Evolutionary conservation across 2,329 filamentous ascomycete genomes (phyloP).

Genomic region (Tolypocladium inflatum): DNA sequence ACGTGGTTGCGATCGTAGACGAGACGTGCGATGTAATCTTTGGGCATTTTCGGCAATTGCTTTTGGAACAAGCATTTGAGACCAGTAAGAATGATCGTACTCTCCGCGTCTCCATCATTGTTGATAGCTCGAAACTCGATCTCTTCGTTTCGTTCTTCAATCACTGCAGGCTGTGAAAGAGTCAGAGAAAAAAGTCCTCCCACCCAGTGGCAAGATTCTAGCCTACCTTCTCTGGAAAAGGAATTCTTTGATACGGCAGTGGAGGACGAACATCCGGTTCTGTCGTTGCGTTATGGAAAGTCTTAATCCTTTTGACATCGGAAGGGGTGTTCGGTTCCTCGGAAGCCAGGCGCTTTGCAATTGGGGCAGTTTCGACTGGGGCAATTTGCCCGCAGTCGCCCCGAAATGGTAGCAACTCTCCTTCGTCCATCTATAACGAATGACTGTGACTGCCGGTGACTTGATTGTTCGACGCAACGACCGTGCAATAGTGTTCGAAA

Average conservation of each 20-base stretch:
- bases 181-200: not conserved
- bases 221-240: not conserved
- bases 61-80: constrained; percentile 98
- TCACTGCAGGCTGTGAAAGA: constrained; percentile 60
- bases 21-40: constrained; percentile 94
- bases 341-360: not conserved
- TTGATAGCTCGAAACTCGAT: constrained; percentile 98
- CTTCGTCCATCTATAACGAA: not conserved
- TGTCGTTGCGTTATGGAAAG: not conserved
- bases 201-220: not conserved
- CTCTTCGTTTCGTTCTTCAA: constrained; percentile 87
- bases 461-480: not conserved
- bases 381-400: not conserved
- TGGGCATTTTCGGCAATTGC: constrained; percentile 97
- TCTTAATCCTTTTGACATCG: not conserved
- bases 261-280: not conserved
- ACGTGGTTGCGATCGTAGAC: constrained; percentile 96
- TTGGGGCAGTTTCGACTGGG: not conserved
- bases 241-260: not conserved
- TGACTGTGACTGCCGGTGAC: not conserved
- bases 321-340: not conserved
- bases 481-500: not conserved
- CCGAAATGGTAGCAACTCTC: not conserved
- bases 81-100: constrained; percentile 87
- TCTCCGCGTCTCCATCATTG: constrained; percentile 82